These are phyloP conservation scores for Diddensiella caesifluorescens DNA, from an alignment of 805 yeast species.

Conservation along the genomic window DNA sequence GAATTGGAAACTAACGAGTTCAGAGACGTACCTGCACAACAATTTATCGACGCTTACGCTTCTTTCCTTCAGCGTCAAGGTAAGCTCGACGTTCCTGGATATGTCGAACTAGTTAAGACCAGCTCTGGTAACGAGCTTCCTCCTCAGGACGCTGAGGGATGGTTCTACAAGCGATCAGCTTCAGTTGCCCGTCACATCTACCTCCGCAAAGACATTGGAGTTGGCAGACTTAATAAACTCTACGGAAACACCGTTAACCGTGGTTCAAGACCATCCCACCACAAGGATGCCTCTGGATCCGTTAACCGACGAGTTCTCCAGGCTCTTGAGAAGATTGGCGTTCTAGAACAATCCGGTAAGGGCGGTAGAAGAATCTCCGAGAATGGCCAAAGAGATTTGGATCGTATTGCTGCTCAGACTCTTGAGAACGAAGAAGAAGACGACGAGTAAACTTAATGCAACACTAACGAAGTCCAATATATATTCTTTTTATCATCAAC, in stretches of 20 bases:
- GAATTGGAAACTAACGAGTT: slow-evolving; percentile 25
- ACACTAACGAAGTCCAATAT: not conserved
- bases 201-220: slow-evolving; percentile 99
- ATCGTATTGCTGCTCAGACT: slow-evolving; percentile 99
- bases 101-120: slow-evolving; percentile 99
- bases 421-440: slow-evolving; percentile 77
- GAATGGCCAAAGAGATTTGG: slow-evolving; percentile 99
- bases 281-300: slow-evolving; percentile 98
- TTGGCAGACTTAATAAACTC: slow-evolving; percentile 96
- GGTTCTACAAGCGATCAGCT: slow-evolving; percentile 99
- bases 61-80: slow-evolving; percentile 99
- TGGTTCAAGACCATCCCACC: slow-evolving; percentile 98
- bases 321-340: slow-evolving; percentile 97
- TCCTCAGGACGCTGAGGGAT: slow-evolving; percentile 98
- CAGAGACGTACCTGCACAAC: slow-evolving; percentile 99
- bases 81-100: slow-evolving; percentile 99
- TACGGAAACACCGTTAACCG: slow-evolving; percentile 99
- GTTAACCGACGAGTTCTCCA: slow-evolving; percentile 98
- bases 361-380: slow-evolving; percentile 99
- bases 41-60: slow-evolving; percentile 98
- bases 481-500: not conserved
- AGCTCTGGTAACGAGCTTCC: slow-evolving; percentile 98
- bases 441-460: slow-evolving; percentile 26
- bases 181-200: slow-evolving; percentile 99
- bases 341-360: slow-evolving; percentile 90